phyloP scores from a whole-genome alignment of 78 protist species.

The Emiliania huxleyi region DNA sequence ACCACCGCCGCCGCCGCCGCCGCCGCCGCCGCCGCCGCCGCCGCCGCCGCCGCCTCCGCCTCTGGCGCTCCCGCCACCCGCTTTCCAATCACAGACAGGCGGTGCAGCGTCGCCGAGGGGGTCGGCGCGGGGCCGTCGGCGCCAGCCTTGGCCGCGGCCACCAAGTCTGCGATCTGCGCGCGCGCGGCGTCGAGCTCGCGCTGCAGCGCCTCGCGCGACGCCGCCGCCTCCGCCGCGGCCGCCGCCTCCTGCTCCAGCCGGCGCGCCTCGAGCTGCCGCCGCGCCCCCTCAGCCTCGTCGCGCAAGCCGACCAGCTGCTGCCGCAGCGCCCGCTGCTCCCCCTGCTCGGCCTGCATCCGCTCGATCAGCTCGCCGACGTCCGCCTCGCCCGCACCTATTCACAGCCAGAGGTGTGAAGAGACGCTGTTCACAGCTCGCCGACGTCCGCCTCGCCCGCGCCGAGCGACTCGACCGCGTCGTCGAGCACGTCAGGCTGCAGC shows the following conservation, averaged over 20 bases:
- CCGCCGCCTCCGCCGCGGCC: not conserved
- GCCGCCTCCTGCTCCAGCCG: not conserved
- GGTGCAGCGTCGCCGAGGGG: not conserved
- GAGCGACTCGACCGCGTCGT: not conserved
- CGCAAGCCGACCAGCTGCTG: not conserved
- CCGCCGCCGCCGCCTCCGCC: not conserved
- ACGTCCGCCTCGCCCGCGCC: not conserved
- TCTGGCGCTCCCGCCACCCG: not conserved
- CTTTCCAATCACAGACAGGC: not conserved
- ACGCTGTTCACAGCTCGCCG: too few relatives aligned
- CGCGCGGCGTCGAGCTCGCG: not conserved
- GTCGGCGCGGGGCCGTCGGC: not conserved
- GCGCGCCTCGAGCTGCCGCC: not conserved
- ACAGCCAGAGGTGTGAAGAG: too few relatives aligned
- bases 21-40: not conserved
- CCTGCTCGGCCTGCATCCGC: constrained; percentile 1
- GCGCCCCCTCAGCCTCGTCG: not conserved
- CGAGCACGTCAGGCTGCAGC: not conserved
- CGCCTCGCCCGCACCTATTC: not conserved
- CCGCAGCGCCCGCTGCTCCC: not conserved
- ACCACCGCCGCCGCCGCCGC: not conserved
- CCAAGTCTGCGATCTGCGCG: not conserved
- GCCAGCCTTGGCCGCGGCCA: not conserved
- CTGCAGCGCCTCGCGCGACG: not conserved
- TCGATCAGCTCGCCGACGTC: not conserved